Evolutionary conservation across 2,329 filamentous ascomycete species (phyloP).

Genomic region (Aschersonia sp.): DNA sequence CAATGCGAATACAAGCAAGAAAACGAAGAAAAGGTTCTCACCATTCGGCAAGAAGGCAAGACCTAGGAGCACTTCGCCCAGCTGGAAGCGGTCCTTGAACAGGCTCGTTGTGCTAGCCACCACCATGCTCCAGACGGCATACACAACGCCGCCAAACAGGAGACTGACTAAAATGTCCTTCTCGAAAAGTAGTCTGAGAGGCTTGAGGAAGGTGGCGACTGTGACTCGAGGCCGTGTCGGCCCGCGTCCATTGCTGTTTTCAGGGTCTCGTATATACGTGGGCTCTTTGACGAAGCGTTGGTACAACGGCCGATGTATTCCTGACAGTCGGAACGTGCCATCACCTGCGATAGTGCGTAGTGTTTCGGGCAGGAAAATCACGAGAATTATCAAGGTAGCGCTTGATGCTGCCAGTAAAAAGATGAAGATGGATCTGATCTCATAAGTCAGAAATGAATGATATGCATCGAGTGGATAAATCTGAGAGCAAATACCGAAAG

Average conservation of each 20-base stretch:
- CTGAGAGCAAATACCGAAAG: slow-evolving; percentile 6
- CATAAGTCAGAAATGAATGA: neutral
- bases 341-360: slow-evolving; percentile 13
- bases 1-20: no score
- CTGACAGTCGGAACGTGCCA: slow-evolving; percentile 9
- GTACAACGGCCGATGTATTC: slow-evolving; percentile 13
- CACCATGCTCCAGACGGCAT: slow-evolving; percentile 32
- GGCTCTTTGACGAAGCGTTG: neutral
- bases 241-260: neutral
- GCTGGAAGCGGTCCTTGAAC: slow-evolving; percentile 14
- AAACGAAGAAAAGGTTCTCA: neutral
- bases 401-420: slow-evolving; percentile 12
- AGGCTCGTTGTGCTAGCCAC: slow-evolving; percentile 20
- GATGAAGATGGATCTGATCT: slow-evolving; percentile 13
- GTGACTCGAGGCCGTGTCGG: slow-evolving; percentile 9
- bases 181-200: slow-evolving; percentile 22
- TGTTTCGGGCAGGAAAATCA: slow-evolving; percentile 14
- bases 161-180: slow-evolving; percentile 28
- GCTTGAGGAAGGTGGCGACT: slow-evolving; percentile 16
- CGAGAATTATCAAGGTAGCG: slow-evolving; percentile 8
- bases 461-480: neutral
- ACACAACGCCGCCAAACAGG: slow-evolving; percentile 21
- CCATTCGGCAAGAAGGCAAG: slow-evolving; percentile 14
- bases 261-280: neutral
- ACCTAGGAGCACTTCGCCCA: slow-evolving; percentile 11